Conservation (phyloP, 352 stramenopile genomes). For the Albugo laibachii region DNA sequence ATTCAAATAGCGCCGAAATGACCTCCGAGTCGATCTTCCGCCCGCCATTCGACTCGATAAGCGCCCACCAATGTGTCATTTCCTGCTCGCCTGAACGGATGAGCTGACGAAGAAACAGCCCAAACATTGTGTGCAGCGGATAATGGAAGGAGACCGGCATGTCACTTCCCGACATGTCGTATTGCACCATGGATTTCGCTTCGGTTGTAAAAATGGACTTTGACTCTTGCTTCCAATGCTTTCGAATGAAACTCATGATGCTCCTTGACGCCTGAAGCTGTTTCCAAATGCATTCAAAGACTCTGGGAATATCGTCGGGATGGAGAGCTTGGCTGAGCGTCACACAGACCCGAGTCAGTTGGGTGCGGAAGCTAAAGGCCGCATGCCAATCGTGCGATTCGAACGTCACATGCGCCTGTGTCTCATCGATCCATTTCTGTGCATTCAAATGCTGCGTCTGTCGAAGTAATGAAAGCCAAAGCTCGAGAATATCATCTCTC, state of each 20-base stretch:
- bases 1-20: slow-evolving; percentile 66
- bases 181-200: slow-evolving; percentile 41
- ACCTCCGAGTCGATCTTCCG: no score
- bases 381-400: slow-evolving; percentile 87
- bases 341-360: no score
- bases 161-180: slow-evolving; percentile 23
- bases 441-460: slow-evolving; percentile 67
- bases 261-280: slow-evolving; percentile 26
- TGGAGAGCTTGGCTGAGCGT: no score
- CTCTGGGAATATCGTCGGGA: slow-evolving; percentile 13
- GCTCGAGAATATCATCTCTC: slow-evolving; percentile 26
- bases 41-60: no score
- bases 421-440: slow-evolving; percentile 51
- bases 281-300: slow-evolving; percentile 52
- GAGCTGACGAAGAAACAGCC: slow-evolving; percentile 16
- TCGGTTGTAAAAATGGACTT: background rate
- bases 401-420: slow-evolving; percentile 84
- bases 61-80: no score
- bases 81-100: no score
- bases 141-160: slow-evolving; percentile 80
- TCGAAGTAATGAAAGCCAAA: slow-evolving; percentile 48
- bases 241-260: no score
- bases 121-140: slow-evolving; percentile 70
- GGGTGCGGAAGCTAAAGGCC: slow-evolving; percentile 76
- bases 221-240: no score